Base-by-base conservation (phyloP, 495 filamentous ascomycete species). In the Daldinia bambusicola region DNA sequence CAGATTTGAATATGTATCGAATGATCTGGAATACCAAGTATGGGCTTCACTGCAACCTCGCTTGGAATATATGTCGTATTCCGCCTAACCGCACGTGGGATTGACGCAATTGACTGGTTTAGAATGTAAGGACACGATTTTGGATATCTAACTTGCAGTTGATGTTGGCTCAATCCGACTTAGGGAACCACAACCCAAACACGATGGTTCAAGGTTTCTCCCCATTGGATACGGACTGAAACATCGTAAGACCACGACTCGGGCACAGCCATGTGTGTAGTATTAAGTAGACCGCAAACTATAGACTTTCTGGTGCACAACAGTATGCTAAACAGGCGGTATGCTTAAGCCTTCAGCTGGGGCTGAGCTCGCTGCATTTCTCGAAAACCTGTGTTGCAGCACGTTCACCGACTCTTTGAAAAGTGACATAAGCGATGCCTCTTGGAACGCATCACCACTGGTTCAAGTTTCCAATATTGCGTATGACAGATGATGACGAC, bases 231-330 rank as follows among this genome's bases (percentile, higher is more conserved):
- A 22, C 26, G 20, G 30, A 55, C 13, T 14, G 40, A 12, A 53
- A 32, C 14, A 53, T 32, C 32, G 50, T 53, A 53, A 53, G 50
- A 53, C 50, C 13, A 53, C 30, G 30, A 53, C 26, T 43, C 65
- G 41, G 51, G n/a, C 36, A 69, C 38, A 51, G 59, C 70, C 70
- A 64, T 26, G 64, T 26, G 64, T 16, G 55, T 9, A 41, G 51
- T 63, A 62, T 65, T 66, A 66, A 36, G 66, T 52, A 73, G 70
- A 73, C 66, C 70, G 70, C 70, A 68, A 68, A 72, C 10, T 68
- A 26, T 66, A 53, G 5, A 69, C 50, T 40, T 13, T 48, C 59
- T 14, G 20, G 6, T 9, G 5, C 10, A 0, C 57, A 18, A 59
- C 14, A 36, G 9, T 40, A 60, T 32, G 51, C 9, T 9, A 58